Evolutionary conservation across 139 green algal species (phyloP), one percentile per base, ranked within the genome.

Genomic region (Haematococcus sp.): DNA sequence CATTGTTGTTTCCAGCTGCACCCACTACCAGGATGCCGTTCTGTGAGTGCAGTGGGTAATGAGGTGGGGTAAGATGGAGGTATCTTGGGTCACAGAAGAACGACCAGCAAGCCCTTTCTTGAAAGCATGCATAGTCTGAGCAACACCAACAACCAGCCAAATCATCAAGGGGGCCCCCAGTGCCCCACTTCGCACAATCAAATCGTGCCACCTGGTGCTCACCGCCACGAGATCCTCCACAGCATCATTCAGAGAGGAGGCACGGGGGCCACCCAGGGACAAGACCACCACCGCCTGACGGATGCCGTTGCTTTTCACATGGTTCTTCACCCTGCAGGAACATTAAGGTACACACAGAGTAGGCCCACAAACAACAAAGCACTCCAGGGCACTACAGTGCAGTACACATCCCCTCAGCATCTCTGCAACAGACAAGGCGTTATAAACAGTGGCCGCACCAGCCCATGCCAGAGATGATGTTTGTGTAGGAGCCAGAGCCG

Each of bases 221-320:
- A 83, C 71, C 64, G 71, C 66, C 15, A 46, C 55, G 23, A 91
- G 73, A 40, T 73, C 52, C 15, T 81, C 72, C 5, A 84, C 76
- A 0, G 87, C 89, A 28, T 88, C 78, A 54, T 94, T 89, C 28
- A 94, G 54, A 0, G 82, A 70, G 0, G 58, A 34, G 9, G 81
- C 78, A 15, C 64, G 64, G 0, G 79, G 74, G 16, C 86, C 88
- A 11, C 76, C 84, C 35, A 94, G 70, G 27, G 82, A 90, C 84
- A 93, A 87, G 43, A 59, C 73, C 5, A 89, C 80, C 44, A 92
- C 79, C 16, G 88, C 89, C 20, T 80, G 82, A 0, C 32, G 20
- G 46, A 79, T 35, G 59, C 64, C 64, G 59, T 92, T 88, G 0
- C 56, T 35, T 0, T 60, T 11, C 16, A 88, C 75, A 32, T 84